A percentile compares a stretch with the other conserved stretches of the same genome.
Evolutionary conservation across 495 filamentous ascomycete species (phyloP).

Genomic region (Rostrohypoxylon terebratum): DNA sequence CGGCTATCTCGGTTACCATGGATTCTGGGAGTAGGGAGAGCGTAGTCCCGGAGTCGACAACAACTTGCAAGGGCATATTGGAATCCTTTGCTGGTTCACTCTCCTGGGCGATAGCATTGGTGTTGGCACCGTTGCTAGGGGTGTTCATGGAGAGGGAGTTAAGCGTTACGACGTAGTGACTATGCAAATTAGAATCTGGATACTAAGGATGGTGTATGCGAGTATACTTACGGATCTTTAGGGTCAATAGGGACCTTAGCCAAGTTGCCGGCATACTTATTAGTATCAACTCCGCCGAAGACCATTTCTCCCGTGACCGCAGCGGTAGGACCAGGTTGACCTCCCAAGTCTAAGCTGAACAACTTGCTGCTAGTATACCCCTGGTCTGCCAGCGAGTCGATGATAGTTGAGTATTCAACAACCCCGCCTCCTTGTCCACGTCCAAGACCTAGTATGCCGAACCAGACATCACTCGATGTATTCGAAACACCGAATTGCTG

Average conservation of each 20-base stretch:
- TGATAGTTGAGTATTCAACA: constrained; percentile 72
- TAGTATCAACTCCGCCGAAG: constrained; percentile 84
- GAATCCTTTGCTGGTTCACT: constrained; percentile 31
- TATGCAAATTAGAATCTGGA: constrained; percentile 61
- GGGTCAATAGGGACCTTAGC: constrained; percentile 56
- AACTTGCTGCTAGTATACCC: constrained; percentile 75
- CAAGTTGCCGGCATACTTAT: constrained; percentile 74
- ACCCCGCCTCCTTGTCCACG: constrained; percentile 58
- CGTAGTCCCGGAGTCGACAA: constrained; percentile 77
- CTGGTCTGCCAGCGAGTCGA: constrained; percentile 69
- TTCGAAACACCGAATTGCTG: constrained; percentile 59
- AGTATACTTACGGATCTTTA: constrained; percentile 41
- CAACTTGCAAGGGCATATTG: constrained; percentile 63
- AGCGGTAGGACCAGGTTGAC: constrained; percentile 38
- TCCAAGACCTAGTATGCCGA: constrained; percentile 83
- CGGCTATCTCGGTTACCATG: constrained; percentile 65
- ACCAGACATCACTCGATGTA: constrained; percentile 55
- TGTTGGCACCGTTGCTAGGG: constrained; percentile 19
- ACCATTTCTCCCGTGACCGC: constrained; percentile 73
- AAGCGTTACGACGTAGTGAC: constrained; percentile 62
- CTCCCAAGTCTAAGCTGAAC: constrained; percentile 75
- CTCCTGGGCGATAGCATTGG: constrained; percentile 12
- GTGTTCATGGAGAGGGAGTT: constrained; percentile 67
- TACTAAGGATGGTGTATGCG: constrained; percentile 44
- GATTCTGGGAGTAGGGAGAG: constrained; percentile 73